A percentile compares a stretch with the other conserved stretches of the same genome.
Evolutionary conservation across 116 monocot genomes (phyloP).

Genomic region (Dioscorea cayenensis): DNA sequence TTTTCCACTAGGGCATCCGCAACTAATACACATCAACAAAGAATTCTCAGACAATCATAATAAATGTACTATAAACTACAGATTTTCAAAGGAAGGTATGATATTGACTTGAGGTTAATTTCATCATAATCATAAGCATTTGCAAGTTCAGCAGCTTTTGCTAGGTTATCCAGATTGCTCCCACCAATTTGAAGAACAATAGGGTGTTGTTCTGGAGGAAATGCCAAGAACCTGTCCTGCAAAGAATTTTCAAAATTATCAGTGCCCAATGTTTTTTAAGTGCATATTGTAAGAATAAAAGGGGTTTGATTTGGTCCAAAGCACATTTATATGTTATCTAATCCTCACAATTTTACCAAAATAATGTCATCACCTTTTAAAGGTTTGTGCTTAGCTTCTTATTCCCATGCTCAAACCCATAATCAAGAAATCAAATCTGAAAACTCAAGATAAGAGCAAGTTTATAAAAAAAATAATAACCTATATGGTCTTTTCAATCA

Average conservation of each 20-base stretch:
- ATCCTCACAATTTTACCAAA: neutral
- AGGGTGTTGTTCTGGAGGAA: slow-evolving; percentile 80
- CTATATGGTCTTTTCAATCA: neutral
- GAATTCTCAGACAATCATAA: neutral
- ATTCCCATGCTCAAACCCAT: no score
- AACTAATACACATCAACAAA: slow-evolving; percentile 36
- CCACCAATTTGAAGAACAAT: slow-evolving; percentile 98
- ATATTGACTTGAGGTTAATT: slow-evolving; percentile 81
- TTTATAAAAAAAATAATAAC: neutral
- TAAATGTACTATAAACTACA: slow-evolving; percentile 1
- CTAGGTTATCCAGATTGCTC: slow-evolving; percentile 83
- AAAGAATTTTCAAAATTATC: slow-evolving; percentile 1
- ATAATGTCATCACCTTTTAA: neutral
- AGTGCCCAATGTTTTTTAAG: neutral
- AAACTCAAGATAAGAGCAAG: neutral
- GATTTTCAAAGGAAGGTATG: slow-evolving; percentile 2
- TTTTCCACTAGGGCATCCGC: slow-evolving; percentile 95
- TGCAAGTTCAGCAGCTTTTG: slow-evolving; percentile 90
- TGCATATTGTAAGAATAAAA: neutral
- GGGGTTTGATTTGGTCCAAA: neutral
- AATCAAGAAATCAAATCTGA: no score
- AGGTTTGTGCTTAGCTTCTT: neutral
- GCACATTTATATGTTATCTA: neutral
- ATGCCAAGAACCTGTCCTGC: slow-evolving; percentile 92
- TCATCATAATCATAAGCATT: slow-evolving; percentile 79